phyloP scores from a whole-genome alignment of 306 rosid genomes.

The Abrus precatorius region DNA sequence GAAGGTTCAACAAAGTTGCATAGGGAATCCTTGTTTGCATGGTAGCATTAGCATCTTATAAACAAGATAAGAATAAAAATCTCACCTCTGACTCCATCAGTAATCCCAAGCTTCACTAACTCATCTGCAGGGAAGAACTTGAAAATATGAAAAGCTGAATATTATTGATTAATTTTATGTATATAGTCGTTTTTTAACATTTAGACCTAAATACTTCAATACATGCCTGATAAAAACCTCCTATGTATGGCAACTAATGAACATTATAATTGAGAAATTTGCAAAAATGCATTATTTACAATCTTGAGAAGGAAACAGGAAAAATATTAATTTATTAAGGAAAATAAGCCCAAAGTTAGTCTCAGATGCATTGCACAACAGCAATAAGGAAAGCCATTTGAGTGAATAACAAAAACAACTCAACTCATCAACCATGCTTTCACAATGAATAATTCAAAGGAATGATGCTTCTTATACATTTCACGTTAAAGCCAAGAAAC shows the following conservation, averaged over 20 bases:
- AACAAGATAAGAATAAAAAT: conserved; percentile 48
- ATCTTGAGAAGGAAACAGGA: background rate
- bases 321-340: conserved; percentile 30
- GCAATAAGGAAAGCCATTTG: conserved; percentile 38
- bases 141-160: conserved; percentile 18
- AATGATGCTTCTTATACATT: conserved; percentile 25
- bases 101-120: conserved; percentile 90
- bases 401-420: conserved; percentile 36
- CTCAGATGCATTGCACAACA: conserved; percentile 37
- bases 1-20: conserved; percentile 51
- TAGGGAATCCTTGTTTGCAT: conserved; percentile 32
- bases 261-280: background rate
- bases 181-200: background rate
- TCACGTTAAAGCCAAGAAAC: conserved; percentile 33
- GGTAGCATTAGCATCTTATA: conserved; percentile 35
- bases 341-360: conserved; percentile 32
- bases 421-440: conserved; percentile 27
- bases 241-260: background rate
- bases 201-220: background rate
- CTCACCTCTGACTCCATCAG: conserved; percentile 88
- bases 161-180: background rate
- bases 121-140: conserved; percentile 70
- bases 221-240: background rate
- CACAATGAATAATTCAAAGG: conserved; percentile 23
- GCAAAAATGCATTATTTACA: background rate